Evolutionary conservation across 345 rosid genomes (phyloP), one percentile per base, ranked within the genome.

Genomic region (Eucalyptus lansdowneana): DNA sequence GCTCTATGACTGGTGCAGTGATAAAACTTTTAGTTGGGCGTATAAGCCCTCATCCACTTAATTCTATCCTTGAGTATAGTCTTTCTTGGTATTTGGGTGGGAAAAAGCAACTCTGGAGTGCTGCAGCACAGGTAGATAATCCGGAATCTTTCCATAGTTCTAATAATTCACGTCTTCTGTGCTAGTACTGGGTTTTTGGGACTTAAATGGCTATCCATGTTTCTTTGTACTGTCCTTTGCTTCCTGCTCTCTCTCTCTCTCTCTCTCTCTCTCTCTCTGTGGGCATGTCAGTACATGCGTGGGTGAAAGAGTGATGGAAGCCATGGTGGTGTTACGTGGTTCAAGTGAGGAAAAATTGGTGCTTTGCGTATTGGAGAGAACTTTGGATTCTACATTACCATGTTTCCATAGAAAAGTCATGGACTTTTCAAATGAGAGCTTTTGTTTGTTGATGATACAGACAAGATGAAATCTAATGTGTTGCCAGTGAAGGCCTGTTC

Each of bases 41-140:
- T 88, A 90, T 94, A 54, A 94, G 94, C 89, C 93, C 90, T 87
- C 92, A 92, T 90, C 90, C 88, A 58, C 92, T 94, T 86, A 65
- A 87, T 88, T 90, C 94, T 89, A 92, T 92, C 89, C 92, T 97
- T 80, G 95, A 92, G 40, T 87, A 87, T 88, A 90, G 95, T 92
- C 89, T 95, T 86, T 91, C 93, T 47, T 97, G 98, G 99, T 98
- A 97, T 91, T 88, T 88, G 89, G 93, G 91, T 87, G 94, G 89
- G 88, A 93, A 93, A 91, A 91, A 90, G 89, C 94, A 92, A 91
- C 89, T 97, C 44, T 93, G 89, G 89, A 92, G 95, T 90, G 93
- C 93, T 62, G 97, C 98, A 88, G 99, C 99, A 27, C 98, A 97
- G 99, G 99, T 97, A 37, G 83, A 76, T 76, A 76, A 37, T 76